Base-by-base conservation (phyloP, 169 alveolate genomes). In the Babesia sp. region DNA sequence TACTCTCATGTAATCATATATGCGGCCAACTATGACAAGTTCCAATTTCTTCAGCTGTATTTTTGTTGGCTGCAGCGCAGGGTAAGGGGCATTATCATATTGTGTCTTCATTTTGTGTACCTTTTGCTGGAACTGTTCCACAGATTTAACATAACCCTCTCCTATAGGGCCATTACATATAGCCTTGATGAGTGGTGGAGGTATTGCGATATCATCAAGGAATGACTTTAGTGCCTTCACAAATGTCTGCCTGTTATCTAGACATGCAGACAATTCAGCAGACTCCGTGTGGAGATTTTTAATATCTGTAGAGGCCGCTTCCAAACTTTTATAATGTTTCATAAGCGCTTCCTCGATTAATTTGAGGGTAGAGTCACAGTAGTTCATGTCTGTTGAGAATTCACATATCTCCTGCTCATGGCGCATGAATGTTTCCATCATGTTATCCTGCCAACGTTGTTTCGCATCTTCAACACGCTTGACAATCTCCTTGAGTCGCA, bases 171-270 rank as follows among this genome's bases (percentile, higher is more conserved):
- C 90, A 31, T 64, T 51, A 46, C 86, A 74, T 18, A 88, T 63
- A 37, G 87, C 72, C 77, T 42, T 63, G 24, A 84, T 84, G 73
- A 88, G 36, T 26, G 69, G 51, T 18, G 93, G 93, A 2, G 91
- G 67, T 6, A 88, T 72, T 24, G 84, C 29, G 45, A 88, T 67
- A 5, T 80, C 90, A 42, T 80, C 83, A 7, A 88, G 79, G 71
- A 69, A 88, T 3, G 64, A 42, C 59, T 84, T 59, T 57, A 88
- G 66, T 34, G 75, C 64, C 31, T 88, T 84, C n/a, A 84, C 33
- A n/a, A 77, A 68, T 45, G 64, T 20, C 67, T 60, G 69, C 31
- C 93, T 60, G 57, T 88, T 88, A 12, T 84, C 74, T 29, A 88
- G 68, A 45, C 87, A 71, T 20, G 57, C 45, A n/a, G 74, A 55